A percentile compares a stretch with the other conserved stretches of the same genome.
Conservation (phyloP, 2,329 filamentous ascomycete genomes). For the Nemania sp. region DNA sequence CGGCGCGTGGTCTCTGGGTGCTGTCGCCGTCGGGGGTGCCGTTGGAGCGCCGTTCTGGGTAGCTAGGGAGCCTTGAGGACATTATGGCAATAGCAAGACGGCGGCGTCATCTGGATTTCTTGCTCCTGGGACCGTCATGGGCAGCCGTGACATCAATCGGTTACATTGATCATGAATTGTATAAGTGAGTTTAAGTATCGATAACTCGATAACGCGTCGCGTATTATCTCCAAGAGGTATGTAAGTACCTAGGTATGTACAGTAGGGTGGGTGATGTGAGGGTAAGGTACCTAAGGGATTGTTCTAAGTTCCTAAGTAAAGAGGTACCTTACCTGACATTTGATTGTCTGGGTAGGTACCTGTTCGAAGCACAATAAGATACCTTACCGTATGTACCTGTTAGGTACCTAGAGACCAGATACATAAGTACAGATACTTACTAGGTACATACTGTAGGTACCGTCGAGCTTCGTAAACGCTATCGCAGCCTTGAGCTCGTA, state of each 20-base stretch:
- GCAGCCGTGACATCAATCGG: neutral
- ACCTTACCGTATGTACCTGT: neutral
- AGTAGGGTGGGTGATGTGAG: too few species aligned
- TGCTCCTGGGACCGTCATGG: constrained; percentile 24
- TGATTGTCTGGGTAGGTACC: too few species aligned
- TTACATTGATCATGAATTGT: neutral
- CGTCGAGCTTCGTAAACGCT: constrained; percentile 42
- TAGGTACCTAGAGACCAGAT: too few species aligned
- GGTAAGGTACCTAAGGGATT: too few species aligned
- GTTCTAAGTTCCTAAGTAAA: too few species aligned
- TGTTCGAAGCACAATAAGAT: neutral
- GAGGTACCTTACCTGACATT: too few species aligned
- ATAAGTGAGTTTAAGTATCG: neutral
- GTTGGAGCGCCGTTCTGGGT: constrained; percentile 49
- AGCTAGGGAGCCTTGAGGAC: constrained; percentile 46
- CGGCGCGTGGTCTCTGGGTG: constrained; percentile 35
- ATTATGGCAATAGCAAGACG: constrained; percentile 34
- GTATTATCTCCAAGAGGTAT: too few species aligned
- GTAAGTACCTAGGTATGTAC: neutral
- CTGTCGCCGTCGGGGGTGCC: constrained; percentile 43
- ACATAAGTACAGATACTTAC: neutral
- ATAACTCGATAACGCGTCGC: constrained; percentile 24
- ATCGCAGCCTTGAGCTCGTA: constrained; percentile 43
- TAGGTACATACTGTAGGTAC: neutral
- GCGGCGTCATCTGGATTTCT: constrained; percentile 32